Conservation (phyloP, 2,329 filamentous ascomycete genomes). For the Penicillium sp. region DNA sequence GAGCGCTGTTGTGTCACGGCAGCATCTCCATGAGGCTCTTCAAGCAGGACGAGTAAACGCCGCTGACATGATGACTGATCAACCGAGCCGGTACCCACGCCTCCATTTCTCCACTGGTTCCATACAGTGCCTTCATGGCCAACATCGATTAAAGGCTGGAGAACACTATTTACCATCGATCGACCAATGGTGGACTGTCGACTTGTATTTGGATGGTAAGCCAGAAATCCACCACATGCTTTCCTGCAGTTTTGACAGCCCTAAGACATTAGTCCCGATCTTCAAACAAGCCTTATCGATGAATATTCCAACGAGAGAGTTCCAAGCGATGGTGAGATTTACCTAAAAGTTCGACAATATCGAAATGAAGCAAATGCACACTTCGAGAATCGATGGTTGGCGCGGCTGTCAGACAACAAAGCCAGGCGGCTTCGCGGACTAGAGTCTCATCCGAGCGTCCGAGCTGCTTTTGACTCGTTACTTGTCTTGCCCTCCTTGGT, state of each 20-base stretch:
- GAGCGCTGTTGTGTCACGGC: slow-evolving; percentile 17
- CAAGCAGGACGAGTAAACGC: slow-evolving; percentile 4
- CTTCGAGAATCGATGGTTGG: slow-evolving; percentile 18
- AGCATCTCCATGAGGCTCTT: slow-evolving; percentile 15
- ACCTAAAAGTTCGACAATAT: slow-evolving; percentile 26
- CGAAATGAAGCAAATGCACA: slow-evolving; percentile 19
- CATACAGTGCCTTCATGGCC: slow-evolving; percentile 30
- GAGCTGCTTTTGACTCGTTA: slow-evolving; percentile 11
- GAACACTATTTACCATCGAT: slow-evolving; percentile 12
- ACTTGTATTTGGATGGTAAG: slow-evolving; percentile 32
- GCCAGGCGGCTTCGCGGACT: slow-evolving; percentile 17
- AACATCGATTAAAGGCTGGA: slow-evolving; percentile 19
- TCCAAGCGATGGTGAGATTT: slow-evolving; percentile 24
- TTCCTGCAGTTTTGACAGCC: too few species aligned
- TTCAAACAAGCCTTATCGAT: slow-evolving; percentile 14
- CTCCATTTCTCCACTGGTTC: slow-evolving; percentile 22
- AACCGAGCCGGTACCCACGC: slow-evolving; percentile 14
- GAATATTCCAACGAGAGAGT: slow-evolving; percentile 24
- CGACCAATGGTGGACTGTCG: slow-evolving; percentile 32
- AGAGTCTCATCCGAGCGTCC: slow-evolving; percentile 12
- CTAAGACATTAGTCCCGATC: slow-evolving; percentile 16
- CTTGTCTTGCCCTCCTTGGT: slow-evolving; percentile 3
- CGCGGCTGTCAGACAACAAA: slow-evolving; percentile 19
- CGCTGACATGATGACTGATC: slow-evolving; percentile 8
- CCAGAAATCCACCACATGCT: too few species aligned